Base-by-base conservation (phyloP, 306 rosid genomes). In the Malus orientalis region DNA sequence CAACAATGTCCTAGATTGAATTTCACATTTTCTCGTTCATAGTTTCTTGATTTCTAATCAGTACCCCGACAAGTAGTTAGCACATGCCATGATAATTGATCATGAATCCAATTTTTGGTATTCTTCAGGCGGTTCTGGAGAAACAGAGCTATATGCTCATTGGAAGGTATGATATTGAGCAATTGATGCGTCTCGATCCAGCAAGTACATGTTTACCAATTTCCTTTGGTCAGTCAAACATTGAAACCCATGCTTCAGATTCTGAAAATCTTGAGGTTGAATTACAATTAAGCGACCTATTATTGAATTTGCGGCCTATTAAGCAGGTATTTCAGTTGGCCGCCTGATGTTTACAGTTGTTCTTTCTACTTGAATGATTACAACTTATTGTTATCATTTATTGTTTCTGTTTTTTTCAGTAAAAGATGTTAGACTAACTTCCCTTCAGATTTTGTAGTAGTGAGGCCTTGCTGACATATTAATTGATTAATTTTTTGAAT, bases 71-170 rank as follows among this genome's bases (percentile, higher is more conserved):
- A 58, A n/a, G 63, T 53, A 65, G 49, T 30, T n/a, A 22, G 20
- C 20, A n/a, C 23, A 49, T 49, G 53, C 23, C 32, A 61, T 20
- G 45, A 32, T 19, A 60, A 11, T 16, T 73, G 30, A 33, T 45
- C 4, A 20, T 61, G 32, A 1, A 30, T 29, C 74, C 20, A 69
- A 70, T 71, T 53, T 70, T 73, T 67, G 54, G 74, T 80, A 67
- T 63, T 79, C 55, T 76, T 71, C 90, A 96, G 99, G 97, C 98
- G 64, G 99, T 96, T 83, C 93, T 96, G 84, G 99, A 96, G 88
- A 96, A 96, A 89, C 99, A 96, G 88, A 91, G 98, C 81, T 96
- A 96, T 75, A 92, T 96, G 99, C 97, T 96, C 57, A 91, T 96
- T 87, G 99, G 99, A 84, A 91, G 99, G 84, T 89, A 92, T 76